A percentile compares a stretch with the other conserved stretches of the same genome.
Conservation (phyloP, 2,329 filamentous ascomycete species). For the Tolypocladium tundrense region DNA sequence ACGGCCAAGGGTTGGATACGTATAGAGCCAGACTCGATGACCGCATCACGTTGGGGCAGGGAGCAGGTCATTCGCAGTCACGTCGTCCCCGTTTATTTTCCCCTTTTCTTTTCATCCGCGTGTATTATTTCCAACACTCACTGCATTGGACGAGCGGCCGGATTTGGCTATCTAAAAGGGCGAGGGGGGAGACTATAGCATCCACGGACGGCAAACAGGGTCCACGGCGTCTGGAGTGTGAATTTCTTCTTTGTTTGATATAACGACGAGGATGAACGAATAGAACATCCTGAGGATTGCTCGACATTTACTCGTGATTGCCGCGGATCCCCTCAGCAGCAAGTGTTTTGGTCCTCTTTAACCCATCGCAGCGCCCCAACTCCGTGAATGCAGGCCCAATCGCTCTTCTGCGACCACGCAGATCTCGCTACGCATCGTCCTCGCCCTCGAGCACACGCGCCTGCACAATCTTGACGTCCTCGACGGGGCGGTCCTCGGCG, state of each 20-base stretch:
- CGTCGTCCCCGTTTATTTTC: not conserved
- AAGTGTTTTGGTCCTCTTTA: not conserved
- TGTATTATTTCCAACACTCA: slow-evolving; percentile 9
- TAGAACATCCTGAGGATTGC: slow-evolving; percentile 1
- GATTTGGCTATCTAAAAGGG: slow-evolving; percentile 8
- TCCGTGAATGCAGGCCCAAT: not conserved
- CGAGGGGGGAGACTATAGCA: slow-evolving; percentile 7
- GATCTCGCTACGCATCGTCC: slow-evolving; percentile 16
- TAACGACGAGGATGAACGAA: not conserved
- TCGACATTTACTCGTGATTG: not conserved
- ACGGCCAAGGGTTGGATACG: not conserved
- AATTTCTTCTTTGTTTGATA: not conserved
- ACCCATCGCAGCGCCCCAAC: not conserved
- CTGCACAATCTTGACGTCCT: slow-evolving; percentile 71
- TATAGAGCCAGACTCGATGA: not conserved
- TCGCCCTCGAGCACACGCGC: slow-evolving; percentile 59
- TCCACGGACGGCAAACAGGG: slow-evolving; percentile 7
- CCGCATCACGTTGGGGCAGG: not conserved
- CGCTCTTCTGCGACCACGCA: not conserved
- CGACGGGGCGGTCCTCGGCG: slow-evolving; percentile 66
- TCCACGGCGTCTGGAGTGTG: slow-evolving; percentile 10
- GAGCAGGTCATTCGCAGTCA: not conserved
- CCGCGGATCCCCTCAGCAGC: too few relatives aligned
- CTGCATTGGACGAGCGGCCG: slow-evolving; percentile 7
- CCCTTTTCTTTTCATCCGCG: slow-evolving; percentile 1